Evolutionary conservation across 495 filamentous ascomycete genomes (phyloP).

Genomic region (Oidiodendron maius): DNA sequence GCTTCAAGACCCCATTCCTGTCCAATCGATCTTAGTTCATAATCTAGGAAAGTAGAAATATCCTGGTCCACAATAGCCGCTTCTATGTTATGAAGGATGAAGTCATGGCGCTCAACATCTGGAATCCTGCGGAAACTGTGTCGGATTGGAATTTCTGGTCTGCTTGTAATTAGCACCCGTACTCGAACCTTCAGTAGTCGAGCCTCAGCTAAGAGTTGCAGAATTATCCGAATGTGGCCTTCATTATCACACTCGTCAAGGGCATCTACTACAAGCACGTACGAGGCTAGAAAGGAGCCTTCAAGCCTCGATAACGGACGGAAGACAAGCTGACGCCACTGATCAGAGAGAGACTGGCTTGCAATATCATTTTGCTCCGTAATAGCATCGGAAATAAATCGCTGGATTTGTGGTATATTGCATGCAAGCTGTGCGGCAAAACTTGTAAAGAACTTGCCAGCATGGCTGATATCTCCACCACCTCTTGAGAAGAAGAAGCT

Average conservation of each 20-base stretch:
- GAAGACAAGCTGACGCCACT: slow-evolving; percentile 9
- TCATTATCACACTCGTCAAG: slow-evolving; percentile 11
- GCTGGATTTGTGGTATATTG: background rate
- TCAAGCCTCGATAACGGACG: slow-evolving; percentile 4
- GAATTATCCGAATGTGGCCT: slow-evolving; percentile 9
- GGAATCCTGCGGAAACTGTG: slow-evolving; percentile 15
- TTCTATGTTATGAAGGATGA: slow-evolving; percentile 19
- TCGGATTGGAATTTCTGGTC: slow-evolving; percentile 24
- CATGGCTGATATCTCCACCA: slow-evolving; percentile 9
- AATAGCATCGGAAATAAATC: slow-evolving; percentile 2
- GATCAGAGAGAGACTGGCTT: background rate
- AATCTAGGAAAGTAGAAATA: slow-evolving; percentile 4
- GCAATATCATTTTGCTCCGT: background rate
- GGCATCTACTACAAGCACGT: slow-evolving; percentile 6
- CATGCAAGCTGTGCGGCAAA: slow-evolving; percentile 1
- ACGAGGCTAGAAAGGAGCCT: background rate
- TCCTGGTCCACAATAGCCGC: slow-evolving; percentile 15
- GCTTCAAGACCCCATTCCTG: background rate
- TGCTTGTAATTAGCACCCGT: slow-evolving; percentile 24
- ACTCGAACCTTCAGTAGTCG: slow-evolving; percentile 12
- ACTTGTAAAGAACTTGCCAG: slow-evolving; percentile 7
- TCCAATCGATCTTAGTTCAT: background rate
- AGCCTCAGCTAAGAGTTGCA: slow-evolving; percentile 17
- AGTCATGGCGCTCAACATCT: slow-evolving; percentile 5
- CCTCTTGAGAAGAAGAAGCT: too few species aligned